Base-by-base conservation (phyloP, 169 alveolate species). In the Fabrea salina region DNA sequence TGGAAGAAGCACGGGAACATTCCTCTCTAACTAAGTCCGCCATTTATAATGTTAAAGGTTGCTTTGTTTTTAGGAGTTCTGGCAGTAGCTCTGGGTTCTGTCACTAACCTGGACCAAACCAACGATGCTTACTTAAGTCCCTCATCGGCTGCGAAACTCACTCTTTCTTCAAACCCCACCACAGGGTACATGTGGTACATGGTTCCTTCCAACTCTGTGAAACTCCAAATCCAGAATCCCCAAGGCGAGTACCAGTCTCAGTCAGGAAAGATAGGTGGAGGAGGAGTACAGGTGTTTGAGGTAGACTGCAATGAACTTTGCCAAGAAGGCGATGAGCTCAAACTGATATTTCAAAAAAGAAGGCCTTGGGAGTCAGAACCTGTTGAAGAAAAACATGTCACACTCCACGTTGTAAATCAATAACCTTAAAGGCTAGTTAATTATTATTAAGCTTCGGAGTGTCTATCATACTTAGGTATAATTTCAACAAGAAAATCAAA, bases 401-500 rank as follows among this genome's bases (percentile, higher is more conserved):
- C 75, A 39, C n/a, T n/a, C n/a, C n/a, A n/a, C n/a, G n/a, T n/a
- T n/a, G n/a, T n/a, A n/a, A n/a, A n/a, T n/a, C n/a, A n/a, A n/a
- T n/a, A n/a, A n/a, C n/a, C n/a, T n/a, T n/a, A n/a, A n/a, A n/a
- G n/a, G n/a, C n/a, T n/a, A n/a, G n/a, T n/a, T n/a, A n/a, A n/a
- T n/a, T n/a, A n/a, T n/a, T n/a, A n/a, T n/a, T n/a, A n/a, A n/a
- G n/a, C n/a, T n/a, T n/a, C n/a, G n/a, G n/a, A n/a, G n/a, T n/a
- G n/a, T 44, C 53, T 11, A 25, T 54, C 33, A 11, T 54, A 16
- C 25, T 19, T 19, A 39, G 76, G 56, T 4, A 74, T 35, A 27
- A 95, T 86, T 77, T 97, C 99, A 58, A 94, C 76, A 64, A 97
- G 83, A 86, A 96, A 97, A 86, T 95, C 98, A 86, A 92, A 97